Percentiles rank a stretch among this genome's conserved stretches.
Conservation (phyloP, 2,329 filamentous ascomycete genomes). For the Aureobasidium sp. region DNA sequence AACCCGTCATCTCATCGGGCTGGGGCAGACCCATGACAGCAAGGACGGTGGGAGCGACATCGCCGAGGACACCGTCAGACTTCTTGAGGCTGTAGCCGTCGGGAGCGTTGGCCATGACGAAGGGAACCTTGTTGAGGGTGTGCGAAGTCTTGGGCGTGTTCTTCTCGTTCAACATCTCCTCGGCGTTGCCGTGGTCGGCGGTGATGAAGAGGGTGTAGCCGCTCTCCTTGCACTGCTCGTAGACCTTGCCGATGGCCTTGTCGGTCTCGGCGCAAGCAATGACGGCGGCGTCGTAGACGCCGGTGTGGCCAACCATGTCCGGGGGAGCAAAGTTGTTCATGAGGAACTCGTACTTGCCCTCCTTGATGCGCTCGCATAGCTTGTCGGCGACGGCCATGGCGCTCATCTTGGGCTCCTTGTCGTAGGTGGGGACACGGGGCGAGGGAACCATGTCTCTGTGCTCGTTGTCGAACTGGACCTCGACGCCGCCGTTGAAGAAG, state of each 20-base stretch:
- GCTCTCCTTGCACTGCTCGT: constrained; percentile 87
- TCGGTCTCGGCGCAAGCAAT: constrained; percentile 80
- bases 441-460: constrained; percentile 89
- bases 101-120: constrained; percentile 96
- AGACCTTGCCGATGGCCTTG: constrained; percentile 86
- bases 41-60: constrained; percentile 92
- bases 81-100: constrained; percentile 81
- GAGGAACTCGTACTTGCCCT: constrained; percentile 86
- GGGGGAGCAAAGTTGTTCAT: constrained; percentile 99
- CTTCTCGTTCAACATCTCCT: constrained; percentile 97
- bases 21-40: constrained; percentile 84
- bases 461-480: constrained; percentile 91
- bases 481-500: constrained; percentile 98
- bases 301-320: constrained; percentile 98
- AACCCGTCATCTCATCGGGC: constrained; percentile 86
- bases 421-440: constrained; percentile 93
- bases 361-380: constrained; percentile 76
- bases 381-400: constrained; percentile 84
- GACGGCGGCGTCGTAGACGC: constrained; percentile 91
- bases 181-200: constrained; percentile 90
- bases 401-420: constrained; percentile 92
- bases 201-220: constrained; percentile 94
- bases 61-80: constrained; percentile 82
- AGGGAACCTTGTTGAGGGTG: constrained; percentile 95
- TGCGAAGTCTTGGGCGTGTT: constrained; percentile 97